Percentiles rank a stretch among this genome's conserved stretches.
phyloP scores from a whole-genome alignment of 139 green algal genomes.

The Micractinium sp. region DNA sequence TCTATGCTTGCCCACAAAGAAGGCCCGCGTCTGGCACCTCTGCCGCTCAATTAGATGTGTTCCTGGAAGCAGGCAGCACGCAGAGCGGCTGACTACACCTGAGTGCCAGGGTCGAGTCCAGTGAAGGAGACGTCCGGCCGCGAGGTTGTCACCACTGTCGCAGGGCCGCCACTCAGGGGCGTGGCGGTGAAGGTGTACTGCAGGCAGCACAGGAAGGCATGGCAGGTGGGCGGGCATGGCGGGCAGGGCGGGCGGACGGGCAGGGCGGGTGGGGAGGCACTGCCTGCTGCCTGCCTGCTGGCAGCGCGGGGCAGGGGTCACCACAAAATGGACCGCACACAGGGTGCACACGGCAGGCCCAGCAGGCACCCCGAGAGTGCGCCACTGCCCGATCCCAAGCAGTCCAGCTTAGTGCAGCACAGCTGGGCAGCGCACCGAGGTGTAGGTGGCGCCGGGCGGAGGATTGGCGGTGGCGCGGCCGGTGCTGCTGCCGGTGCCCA shows the following conservation, averaged over 20 bases:
- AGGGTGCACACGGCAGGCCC: too few species aligned
- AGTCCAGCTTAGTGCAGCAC: too few species aligned
- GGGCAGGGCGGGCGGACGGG: too few species aligned
- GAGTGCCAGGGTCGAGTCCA: background rate
- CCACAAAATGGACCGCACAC: background rate
- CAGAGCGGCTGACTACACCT: too few species aligned
- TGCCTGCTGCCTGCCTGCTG: background rate
- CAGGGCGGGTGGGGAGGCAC: background rate
- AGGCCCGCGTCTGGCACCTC: background rate
- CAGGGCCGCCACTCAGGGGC: background rate
- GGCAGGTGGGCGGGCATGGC: too few species aligned
- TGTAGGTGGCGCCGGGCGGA: background rate
- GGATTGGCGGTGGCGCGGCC: background rate
- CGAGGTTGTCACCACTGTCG: background rate
- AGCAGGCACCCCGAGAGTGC: too few species aligned
- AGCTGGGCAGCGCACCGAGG: background rate
- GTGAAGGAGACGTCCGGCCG: background rate
- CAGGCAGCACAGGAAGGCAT: too few species aligned
- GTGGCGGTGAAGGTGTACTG: conserved; percentile 14
- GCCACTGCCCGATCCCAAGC: background rate
- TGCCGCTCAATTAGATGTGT: too few species aligned
- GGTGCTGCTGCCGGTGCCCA: background rate
- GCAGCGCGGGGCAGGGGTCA: background rate
- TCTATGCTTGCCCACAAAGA: too few species aligned
- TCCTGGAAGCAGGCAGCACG: too few species aligned